Base-by-base conservation (phyloP, 371 early-diverging fungal species). In the Mortierella sp. region DNA sequence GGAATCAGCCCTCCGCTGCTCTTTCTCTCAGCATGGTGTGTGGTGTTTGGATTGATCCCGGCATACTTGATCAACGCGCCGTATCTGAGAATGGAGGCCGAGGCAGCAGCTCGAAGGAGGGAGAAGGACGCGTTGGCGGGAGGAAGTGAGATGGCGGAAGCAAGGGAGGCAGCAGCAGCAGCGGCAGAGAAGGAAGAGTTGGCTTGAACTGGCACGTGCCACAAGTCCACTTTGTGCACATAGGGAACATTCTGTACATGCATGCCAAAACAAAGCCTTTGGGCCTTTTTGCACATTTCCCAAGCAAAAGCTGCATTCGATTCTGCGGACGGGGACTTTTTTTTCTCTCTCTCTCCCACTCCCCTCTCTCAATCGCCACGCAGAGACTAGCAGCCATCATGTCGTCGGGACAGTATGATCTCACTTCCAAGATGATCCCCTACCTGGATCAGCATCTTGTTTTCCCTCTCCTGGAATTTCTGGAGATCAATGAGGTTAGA, bases 381-480 rank as follows among this genome's bases (percentile, higher is more conserved):
- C 12, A 49, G 50, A 46, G 47, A 46, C 16, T 5, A 16, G 4
- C 47, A 46, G 47, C 47, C 25, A 50, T 43, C 59, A 88, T 85
- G n/a, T n/a, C n/a, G 83, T 82, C 86, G 78, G 89, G 91, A 49
- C 79, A 90, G 71, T 86, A 92, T 85, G 96, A 96, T 81, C 84
- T 95, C 79, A 95, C 95, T 19, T 66, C 83, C 71, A 87, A 85
- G 71, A 93, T 96, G 90, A 89, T 93, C 62, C 88, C 90, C 34
- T 92, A 89, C 84, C 82, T 96, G 85, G 97, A 96, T 87, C 89
- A 94, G 63, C 97, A 96, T 81, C 89, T 96, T 71, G 91, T 92
- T 56, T 90, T 91, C 63, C 96, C 95, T 46, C 85, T 96, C 67
- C 82, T 96, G 43, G 92, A 95, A 77, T 96, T 95, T 78, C 83